Evolutionary conservation across 148 eudicot genomes (phyloP).

Genomic region (Silene latifolia): DNA sequence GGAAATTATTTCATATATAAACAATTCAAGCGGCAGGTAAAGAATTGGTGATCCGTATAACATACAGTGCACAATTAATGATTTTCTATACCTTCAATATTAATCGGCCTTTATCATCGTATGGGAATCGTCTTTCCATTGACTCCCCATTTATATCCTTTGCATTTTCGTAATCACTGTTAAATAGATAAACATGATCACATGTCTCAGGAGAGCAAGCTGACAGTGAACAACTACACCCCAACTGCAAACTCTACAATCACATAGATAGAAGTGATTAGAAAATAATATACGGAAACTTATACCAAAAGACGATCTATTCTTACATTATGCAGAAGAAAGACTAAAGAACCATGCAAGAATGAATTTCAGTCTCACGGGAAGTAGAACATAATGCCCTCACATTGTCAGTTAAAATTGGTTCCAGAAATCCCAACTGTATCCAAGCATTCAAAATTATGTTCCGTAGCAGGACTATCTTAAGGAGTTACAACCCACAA

Average conservation of each 20-base stretch:
- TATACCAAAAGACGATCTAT: neutral
- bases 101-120: constrained; percentile 72
- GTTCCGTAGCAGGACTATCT: neutral
- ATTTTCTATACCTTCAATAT: constrained; percentile 63
- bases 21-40: neutral
- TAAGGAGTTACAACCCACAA: neutral
- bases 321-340: neutral
- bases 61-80: neutral
- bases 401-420: neutral
- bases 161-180: constrained; percentile 81
- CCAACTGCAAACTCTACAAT: constrained; percentile 65
- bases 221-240: constrained; percentile 69
- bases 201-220: constrained; percentile 69
- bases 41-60: neutral
- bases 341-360: neutral
- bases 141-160: constrained; percentile 74
- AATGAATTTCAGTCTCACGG: neutral
- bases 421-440: neutral
- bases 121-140: constrained; percentile 82
- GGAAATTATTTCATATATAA: neutral
- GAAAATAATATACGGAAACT: neutral
- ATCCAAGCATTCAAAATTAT: neutral
- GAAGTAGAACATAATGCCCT: neutral
- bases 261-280: neutral
- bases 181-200: constrained; percentile 93